These are phyloP conservation scores for Huntiella savannae DNA, from an alignment of 2,329 filamentous ascomycete species.

Conservation along the genomic window DNA sequence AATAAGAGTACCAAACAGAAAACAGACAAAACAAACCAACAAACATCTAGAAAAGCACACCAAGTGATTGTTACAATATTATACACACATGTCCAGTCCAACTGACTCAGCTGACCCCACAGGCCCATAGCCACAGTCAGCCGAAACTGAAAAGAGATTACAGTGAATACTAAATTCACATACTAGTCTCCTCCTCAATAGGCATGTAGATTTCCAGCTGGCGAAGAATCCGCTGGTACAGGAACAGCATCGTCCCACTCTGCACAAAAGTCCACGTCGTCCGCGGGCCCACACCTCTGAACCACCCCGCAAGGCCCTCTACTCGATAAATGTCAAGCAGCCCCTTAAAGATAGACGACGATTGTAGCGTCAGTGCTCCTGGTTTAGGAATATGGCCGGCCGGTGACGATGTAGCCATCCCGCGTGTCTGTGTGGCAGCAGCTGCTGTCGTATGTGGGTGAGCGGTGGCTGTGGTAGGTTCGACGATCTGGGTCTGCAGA, in stretches of 20 bases:
- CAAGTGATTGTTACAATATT: constrained; percentile 10
- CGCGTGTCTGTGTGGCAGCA: constrained; percentile 35
- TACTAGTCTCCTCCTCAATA: constrained; percentile 15
- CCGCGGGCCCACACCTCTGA: constrained; percentile 80
- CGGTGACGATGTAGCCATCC: constrained; percentile 78
- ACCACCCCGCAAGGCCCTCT: constrained; percentile 79
- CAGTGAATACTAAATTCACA: constrained; percentile 4
- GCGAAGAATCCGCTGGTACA: constrained; percentile 76
- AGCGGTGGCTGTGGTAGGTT: constrained; percentile 17
- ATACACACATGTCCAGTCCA: constrained; percentile 11
- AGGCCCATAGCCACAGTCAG: not conserved
- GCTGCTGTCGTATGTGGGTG: constrained; percentile 15
- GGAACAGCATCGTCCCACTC: constrained; percentile 86
- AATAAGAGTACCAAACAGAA: not conserved
- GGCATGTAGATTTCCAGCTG: constrained; percentile 42
- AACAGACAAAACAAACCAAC: constrained; percentile 5
- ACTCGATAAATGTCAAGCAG: constrained; percentile 74
- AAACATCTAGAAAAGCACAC: constrained; percentile 2
- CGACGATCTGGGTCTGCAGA: constrained; percentile 67
- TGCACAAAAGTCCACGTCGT: constrained; percentile 96
- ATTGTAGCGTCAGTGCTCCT: constrained; percentile 63
- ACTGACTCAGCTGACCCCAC: not conserved
- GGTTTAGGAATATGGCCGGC: constrained; percentile 66
- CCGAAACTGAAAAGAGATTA: constrained; percentile 12
- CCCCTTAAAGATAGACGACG: constrained; percentile 73